phyloP scores from a whole-genome alignment of 768 basidiomycete species.

The Tylopilus sp. region DNA sequence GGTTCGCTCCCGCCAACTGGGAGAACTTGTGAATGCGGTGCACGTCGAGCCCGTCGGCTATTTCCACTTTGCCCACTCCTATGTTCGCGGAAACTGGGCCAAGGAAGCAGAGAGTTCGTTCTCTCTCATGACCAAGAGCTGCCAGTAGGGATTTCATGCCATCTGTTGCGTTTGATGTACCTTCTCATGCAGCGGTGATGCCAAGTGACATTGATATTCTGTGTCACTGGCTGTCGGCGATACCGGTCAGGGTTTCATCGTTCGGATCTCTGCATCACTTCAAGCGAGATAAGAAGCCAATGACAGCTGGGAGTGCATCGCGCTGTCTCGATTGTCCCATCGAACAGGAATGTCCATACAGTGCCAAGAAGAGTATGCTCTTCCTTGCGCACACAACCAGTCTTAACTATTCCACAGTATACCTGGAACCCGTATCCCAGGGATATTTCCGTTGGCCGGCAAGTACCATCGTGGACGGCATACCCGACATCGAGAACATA shows the following conservation, averaged over 20 bases:
- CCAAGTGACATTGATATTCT: conserved; percentile 81
- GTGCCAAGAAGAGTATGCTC: conserved; percentile 74
- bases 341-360: conserved; percentile 76
- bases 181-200: conserved; percentile 1
- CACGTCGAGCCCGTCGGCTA: conserved; percentile 87
- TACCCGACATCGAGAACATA: conserved; percentile 86
- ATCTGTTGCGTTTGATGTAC: background rate
- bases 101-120: conserved; percentile 70
- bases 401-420: conserved; percentile 47
- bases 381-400: background rate
- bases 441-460: conserved; percentile 59
- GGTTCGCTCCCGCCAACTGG: conserved; percentile 66
- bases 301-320: conserved; percentile 58
- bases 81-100: conserved; percentile 80
- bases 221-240: conserved; percentile 69
- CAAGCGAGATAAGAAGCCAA: conserved; percentile 67
- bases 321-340: conserved; percentile 77
- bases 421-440: conserved; percentile 66
- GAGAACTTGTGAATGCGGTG: conserved; percentile 76
- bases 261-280: conserved; percentile 88
- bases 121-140: conserved; percentile 85
- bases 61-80: conserved; percentile 88
- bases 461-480: conserved; percentile 65
- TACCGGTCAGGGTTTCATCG: conserved; percentile 69
- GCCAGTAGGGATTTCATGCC: conserved; percentile 63